phyloP scores from a whole-genome alignment of 306 rosid genomes.

The Pterocarpus macrocarpus region DNA sequence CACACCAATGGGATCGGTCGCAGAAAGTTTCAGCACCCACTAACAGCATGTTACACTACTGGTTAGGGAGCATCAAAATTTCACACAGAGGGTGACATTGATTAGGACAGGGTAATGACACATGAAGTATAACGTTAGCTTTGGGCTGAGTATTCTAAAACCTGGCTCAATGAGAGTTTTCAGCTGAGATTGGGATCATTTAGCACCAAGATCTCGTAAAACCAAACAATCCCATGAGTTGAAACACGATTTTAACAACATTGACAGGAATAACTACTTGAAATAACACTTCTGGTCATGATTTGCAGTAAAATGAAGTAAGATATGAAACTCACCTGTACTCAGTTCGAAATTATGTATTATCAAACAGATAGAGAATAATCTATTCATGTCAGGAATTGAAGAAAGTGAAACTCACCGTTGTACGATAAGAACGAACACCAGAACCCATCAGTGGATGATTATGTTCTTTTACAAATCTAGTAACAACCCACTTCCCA shows the following conservation, averaged over 20 bases:
- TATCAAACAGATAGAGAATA: not conserved
- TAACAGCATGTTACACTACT: too few species aligned
- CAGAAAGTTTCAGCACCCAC: too few species aligned
- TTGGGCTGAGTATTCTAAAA: not conserved
- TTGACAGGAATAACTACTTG: conserved; percentile 22
- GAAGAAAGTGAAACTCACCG: conserved; percentile 45
- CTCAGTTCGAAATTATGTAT: not conserved
- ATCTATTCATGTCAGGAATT: conserved; percentile 10
- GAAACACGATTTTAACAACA: not conserved
- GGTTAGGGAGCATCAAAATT: not conserved
- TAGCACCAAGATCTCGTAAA: not conserved
- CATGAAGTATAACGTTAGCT: not conserved
- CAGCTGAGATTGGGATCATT: not conserved
- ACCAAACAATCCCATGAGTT: not conserved
- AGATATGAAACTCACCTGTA: conserved; percentile 9
- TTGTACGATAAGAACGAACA: conserved; percentile 27
- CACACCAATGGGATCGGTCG: too few species aligned
- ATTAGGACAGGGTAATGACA: not conserved
- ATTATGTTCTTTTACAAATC: conserved; percentile 55
- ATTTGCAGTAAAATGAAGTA: not conserved
- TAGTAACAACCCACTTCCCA: conserved; percentile 57
- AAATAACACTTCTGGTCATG: conserved; percentile 4
- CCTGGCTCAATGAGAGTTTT: not conserved
- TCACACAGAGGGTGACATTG: not conserved
- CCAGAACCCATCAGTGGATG: conserved; percentile 44